Percentiles rank a stretch among this genome's conserved stretches.
Conservation (phyloP, 2,329 filamentous ascomycete species). For the Byssochlamys sp. region DNA sequence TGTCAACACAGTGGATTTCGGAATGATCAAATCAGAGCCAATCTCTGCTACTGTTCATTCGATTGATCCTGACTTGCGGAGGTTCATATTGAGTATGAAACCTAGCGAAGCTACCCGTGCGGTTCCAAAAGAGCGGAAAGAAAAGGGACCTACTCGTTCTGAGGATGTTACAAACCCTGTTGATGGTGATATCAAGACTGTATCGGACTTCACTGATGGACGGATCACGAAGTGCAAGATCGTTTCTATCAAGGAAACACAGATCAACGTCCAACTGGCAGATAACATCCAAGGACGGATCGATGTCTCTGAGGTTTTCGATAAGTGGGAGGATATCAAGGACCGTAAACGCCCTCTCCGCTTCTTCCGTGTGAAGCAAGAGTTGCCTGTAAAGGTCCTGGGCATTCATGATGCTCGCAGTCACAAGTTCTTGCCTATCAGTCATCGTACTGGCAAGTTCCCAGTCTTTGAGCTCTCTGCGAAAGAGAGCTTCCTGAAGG, state of each 20-base stretch:
- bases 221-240: slow-evolving; percentile 66
- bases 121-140: slow-evolving; percentile 33
- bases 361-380: slow-evolving; percentile 61
- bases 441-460: slow-evolving; percentile 69
- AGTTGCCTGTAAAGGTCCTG: slow-evolving; percentile 65
- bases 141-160: slow-evolving; percentile 25
- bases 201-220: slow-evolving; percentile 67
- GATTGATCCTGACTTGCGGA: slow-evolving; percentile 58
- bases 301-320: slow-evolving; percentile 82
- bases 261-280: slow-evolving; percentile 80
- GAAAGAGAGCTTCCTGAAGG: slow-evolving; percentile 53
- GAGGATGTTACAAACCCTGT: slow-evolving; percentile 46
- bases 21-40: slow-evolving; percentile 66
- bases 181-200: slow-evolving; percentile 53
- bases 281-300: slow-evolving; percentile 87
- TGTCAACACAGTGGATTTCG: slow-evolving; percentile 62
- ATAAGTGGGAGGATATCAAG: slow-evolving; percentile 75
- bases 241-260: slow-evolving; percentile 77
- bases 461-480: slow-evolving; percentile 76
- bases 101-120: slow-evolving; percentile 42
- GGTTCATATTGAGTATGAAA: slow-evolving; percentile 58
- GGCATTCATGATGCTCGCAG: slow-evolving; percentile 84
- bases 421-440: slow-evolving; percentile 83
- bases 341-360: slow-evolving; percentile 72
- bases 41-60: slow-evolving; percentile 63